Base-by-base conservation (phyloP, 495 filamentous ascomycete species). In the Arthonia radiata region DNA sequence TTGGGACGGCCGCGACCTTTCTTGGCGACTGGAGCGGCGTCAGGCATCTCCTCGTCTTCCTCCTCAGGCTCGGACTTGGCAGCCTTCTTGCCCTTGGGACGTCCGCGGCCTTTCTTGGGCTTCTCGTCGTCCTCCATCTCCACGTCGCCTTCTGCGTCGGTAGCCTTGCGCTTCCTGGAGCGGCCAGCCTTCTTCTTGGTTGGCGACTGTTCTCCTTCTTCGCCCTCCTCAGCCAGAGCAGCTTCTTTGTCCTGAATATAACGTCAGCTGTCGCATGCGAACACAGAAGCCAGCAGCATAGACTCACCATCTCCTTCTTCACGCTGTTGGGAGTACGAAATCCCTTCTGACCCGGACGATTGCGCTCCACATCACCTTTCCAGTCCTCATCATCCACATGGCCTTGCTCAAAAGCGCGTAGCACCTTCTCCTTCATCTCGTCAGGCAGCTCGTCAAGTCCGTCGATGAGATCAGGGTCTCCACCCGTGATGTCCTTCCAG, bases 381-480 rank as follows among this genome's bases (percentile, higher is more conserved):
- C 76, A 86, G 27, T 80, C 78, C 18, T 69, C 67, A 28, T 74
- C 60, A 33, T 66, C 64, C 30, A 89, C 65, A 37, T 81, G 71
- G 5, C 74, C 76, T 34, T 71, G 54, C 15, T 54, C 56, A 5
- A 89, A 28, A 10, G 66, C 73, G 15, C 50, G 50, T 29, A 45
- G 43, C 18, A 82, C 46, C 46, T 75, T 80, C 13, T 54, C 59
- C 43, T 71, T 60, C 4, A 55, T 17, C 0, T 72, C 70, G 10
- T 54, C 49, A 26, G 59, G 41, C 6, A 83, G 48, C 18, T 78
- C 71, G 13, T 81, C 77, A 34, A 52, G 77, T 27, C 78, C 78
- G 46, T 83, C 71, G 21, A 78, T 29, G 18, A 40, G 27, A 16
- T 56, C 45, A 33, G 47, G 52, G 12, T 60, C 36, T 6, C 31